Conservation (phyloP, 768 basidiomycete species). For the Boletus rubropictus region DNA sequence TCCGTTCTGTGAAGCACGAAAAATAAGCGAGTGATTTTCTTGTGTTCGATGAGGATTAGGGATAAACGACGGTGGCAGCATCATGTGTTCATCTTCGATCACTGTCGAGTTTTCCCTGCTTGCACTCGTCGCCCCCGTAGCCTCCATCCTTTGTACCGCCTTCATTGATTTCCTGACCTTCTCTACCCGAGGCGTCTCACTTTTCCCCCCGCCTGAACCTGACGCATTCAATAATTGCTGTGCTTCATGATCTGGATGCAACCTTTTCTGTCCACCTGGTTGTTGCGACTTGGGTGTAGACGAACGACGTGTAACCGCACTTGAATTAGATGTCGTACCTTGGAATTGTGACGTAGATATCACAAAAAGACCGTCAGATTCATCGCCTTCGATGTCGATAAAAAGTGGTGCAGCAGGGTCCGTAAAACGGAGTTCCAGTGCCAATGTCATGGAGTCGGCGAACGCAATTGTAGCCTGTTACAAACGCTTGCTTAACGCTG, state of each 20-base stretch:
- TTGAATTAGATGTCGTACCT: slow-evolving; percentile 21
- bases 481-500: not conserved
- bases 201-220: slow-evolving; percentile 7
- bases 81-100: slow-evolving; percentile 27
- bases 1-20: slow-evolving; percentile 13
- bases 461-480: slow-evolving; percentile 71
- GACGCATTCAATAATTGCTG: slow-evolving; percentile 27
- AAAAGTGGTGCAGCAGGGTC: slow-evolving; percentile 70
- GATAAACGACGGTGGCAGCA: slow-evolving; percentile 35
- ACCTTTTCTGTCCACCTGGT: slow-evolving; percentile 19
- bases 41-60: slow-evolving; percentile 14
- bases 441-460: slow-evolving; percentile 62
- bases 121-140: slow-evolving; percentile 6
- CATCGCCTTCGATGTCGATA: slow-evolving; percentile 69
- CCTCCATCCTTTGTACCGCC: slow-evolving; percentile 31
- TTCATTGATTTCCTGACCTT: slow-evolving; percentile 40
- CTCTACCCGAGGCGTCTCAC: slow-evolving; percentile 41
- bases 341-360: slow-evolving; percentile 70
- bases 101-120: slow-evolving; percentile 13
- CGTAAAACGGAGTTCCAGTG: slow-evolving; percentile 71
- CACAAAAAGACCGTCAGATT: slow-evolving; percentile 61
- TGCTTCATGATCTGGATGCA: slow-evolving; percentile 19
- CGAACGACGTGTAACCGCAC: slow-evolving; percentile 9
- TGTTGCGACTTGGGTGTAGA: slow-evolving; percentile 16
- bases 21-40: slow-evolving; percentile 7